Conservation (phyloP, 805 yeast genomes). For the Torulaspora delbrueckii region DNA sequence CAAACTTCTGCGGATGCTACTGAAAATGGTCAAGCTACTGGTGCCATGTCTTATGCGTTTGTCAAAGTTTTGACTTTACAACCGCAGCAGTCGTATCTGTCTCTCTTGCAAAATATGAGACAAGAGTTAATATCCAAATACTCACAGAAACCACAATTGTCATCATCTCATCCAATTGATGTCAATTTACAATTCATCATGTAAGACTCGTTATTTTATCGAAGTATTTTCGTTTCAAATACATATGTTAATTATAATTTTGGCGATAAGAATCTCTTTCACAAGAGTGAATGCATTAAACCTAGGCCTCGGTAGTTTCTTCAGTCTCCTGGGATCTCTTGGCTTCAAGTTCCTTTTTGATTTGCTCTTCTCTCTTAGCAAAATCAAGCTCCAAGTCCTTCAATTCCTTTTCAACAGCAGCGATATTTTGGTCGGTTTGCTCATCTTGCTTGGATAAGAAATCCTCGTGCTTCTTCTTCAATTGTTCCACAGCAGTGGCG, state of each 20-base stretch:
- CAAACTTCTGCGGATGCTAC: constrained; percentile 82
- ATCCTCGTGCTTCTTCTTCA: constrained; percentile 66
- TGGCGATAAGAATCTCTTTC: constrained; percentile 1
- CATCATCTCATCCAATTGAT: constrained; percentile 79
- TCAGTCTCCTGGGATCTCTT: constrained; percentile 30
- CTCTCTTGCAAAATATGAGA: constrained; percentile 69
- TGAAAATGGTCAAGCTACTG: constrained; percentile 67
- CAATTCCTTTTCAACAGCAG: constrained; percentile 70
- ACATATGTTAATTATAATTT: constrained; percentile 2
- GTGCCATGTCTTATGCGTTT: constrained; percentile 83
- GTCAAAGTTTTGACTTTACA: constrained; percentile 54
- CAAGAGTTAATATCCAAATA: constrained; percentile 56
- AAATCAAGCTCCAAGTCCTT: constrained; percentile 58
- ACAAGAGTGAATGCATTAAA: background rate
- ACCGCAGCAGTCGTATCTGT: constrained; percentile 63
- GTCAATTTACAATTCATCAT: constrained; percentile 44
- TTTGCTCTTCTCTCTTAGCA: constrained; percentile 42
- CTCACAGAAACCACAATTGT: constrained; percentile 78
- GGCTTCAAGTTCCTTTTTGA: constrained; percentile 32
- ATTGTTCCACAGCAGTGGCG: constrained; percentile 54
- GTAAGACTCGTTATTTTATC: constrained; percentile 2
- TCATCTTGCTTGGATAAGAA: constrained; percentile 71
- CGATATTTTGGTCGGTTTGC: constrained; percentile 71
- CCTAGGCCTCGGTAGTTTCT: constrained; percentile 13
- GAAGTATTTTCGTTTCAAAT: background rate